Base-by-base conservation (phyloP, 2,329 filamentous ascomycete species). In the Elsinoe perseae region DNA sequence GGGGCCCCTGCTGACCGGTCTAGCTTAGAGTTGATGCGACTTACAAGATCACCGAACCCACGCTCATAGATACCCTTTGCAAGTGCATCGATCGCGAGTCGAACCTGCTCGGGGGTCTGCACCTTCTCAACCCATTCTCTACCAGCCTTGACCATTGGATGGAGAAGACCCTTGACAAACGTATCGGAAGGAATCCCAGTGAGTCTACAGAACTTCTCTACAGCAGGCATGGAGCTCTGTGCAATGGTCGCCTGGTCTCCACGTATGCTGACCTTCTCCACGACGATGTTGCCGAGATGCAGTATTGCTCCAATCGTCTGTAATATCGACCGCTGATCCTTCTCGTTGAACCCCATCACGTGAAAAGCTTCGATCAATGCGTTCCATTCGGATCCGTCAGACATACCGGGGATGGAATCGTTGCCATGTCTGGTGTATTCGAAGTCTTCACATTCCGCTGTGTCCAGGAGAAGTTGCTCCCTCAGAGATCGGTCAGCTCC, bases 101-200 rank as follows among this genome's bases (percentile, higher is more conserved):
- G 86, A 43, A 96, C 95, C 69, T 98, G 93, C 62, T 98, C 95
- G 0, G 93, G 92, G 1, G 92, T 97, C 69, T 98, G 93, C 1
- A 95, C 91, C 70, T 97, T 98, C 68, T 97, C 91, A 1, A 98
- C 93, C 93, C 92, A 97, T 73, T 98, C 93, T 54, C 91, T 83
- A 18, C 93, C 93, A 40, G 93, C 93, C 72, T 95, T 96, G 38
- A 98, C 95, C 57, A 84, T 88, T 8, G 93, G 93, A 66, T 97
- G 93, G 9, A 98, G 77, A 4, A 98, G 75, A 0, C 89, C 91
- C 67, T 90, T 88, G 9, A 95, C 77, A 62, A 98, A 98, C 1
- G 87, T 82, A 36, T 96, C 91, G 0, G 86, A 67, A 1, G 87
- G 81, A 16, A 98, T 91, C 0, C 91, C 92, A 4, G 97, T 80